Evolutionary conservation across 768 basidiomycete genomes (phyloP).

Genomic region (Phlebiopsis flavidoalba): DNA sequence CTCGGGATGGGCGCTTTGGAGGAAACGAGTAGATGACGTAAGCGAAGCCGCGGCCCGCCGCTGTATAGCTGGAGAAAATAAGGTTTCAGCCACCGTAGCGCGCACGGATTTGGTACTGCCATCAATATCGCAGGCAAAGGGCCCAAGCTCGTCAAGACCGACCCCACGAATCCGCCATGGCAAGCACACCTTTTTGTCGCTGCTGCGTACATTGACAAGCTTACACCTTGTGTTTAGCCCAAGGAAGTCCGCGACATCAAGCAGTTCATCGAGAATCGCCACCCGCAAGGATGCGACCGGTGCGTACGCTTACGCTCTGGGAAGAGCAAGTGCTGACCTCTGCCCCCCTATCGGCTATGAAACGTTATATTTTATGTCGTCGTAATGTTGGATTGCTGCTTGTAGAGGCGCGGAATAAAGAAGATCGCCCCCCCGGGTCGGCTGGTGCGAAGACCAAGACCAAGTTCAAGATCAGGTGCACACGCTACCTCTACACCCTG

Average conservation of each 20-base stretch:
- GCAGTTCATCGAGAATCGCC: slow-evolving; percentile 94
- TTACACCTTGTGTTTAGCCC: slow-evolving; percentile 48
- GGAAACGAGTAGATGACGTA: neutral
- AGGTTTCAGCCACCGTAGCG: slow-evolving; percentile 13
- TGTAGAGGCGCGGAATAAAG: slow-evolving; percentile 95
- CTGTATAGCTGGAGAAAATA: slow-evolving; percentile 6
- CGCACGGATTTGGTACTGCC: slow-evolving; percentile 5
- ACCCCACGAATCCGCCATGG: slow-evolving; percentile 13
- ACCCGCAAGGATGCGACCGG: slow-evolving; percentile 96
- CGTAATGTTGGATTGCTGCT: too few relatives aligned
- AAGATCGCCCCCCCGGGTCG: slow-evolving; percentile 71
- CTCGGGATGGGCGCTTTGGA: neutral
- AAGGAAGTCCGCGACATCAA: slow-evolving; percentile 99
- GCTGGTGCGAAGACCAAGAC: slow-evolving; percentile 73
- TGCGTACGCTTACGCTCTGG: slow-evolving; percentile 39
- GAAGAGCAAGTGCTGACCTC: slow-evolving; percentile 5
- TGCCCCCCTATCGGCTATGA: neutral
- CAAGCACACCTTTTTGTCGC: neutral
- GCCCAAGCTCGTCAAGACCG: slow-evolving; percentile 13
- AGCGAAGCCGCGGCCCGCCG: neutral
- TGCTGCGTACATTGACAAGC: neutral
- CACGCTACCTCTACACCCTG: slow-evolving; percentile 96
- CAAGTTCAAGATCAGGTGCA: slow-evolving; percentile 99
- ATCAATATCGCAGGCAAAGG: slow-evolving; percentile 10
- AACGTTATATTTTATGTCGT: neutral